Evolutionary conservation across 805 yeast genomes (phyloP).

Genomic region (Peterozyma xylosa): DNA sequence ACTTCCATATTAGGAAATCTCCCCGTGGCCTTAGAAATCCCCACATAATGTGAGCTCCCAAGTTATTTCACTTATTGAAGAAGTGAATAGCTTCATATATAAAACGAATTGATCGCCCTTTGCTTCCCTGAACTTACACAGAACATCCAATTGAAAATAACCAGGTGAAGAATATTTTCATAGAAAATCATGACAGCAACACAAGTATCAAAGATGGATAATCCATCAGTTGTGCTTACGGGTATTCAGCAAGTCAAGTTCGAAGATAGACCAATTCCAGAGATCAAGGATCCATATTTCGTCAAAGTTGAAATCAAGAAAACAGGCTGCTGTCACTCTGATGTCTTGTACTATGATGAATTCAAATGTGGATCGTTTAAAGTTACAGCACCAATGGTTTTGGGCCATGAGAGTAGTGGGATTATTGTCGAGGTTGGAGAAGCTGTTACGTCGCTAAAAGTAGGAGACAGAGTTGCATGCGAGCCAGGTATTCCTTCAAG

Average conservation of each 20-base stretch:
- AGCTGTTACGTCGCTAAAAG: constrained; percentile 53
- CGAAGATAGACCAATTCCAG: constrained; percentile 65
- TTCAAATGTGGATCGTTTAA: constrained; percentile 76
- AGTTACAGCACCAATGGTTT: constrained; percentile 71
- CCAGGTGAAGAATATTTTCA: no score
- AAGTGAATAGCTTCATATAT: no score
- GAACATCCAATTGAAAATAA: no score
- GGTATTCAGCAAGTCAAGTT: constrained; percentile 54
- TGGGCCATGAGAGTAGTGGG: constrained; percentile 88
- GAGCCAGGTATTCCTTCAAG: constrained; percentile 89
- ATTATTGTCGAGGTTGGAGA: constrained; percentile 63
- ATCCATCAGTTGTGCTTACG: constrained; percentile 55
- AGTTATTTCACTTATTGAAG: no score
- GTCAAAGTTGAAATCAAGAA: constrained; percentile 71
- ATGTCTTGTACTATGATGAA: constrained; percentile 73
- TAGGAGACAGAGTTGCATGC: constrained; percentile 83
- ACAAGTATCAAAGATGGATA: constrained; percentile 12
- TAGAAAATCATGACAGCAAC: not conserved
- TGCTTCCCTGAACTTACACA: no score
- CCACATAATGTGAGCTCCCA: no score
- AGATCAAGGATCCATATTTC: constrained; percentile 50
- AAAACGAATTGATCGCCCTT: no score
- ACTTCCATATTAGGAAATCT: no score
- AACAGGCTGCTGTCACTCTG: constrained; percentile 87
- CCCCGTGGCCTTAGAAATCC: no score